phyloP scores from a whole-genome alignment of 306 rosid species.

The Lagenaria siceraria region DNA sequence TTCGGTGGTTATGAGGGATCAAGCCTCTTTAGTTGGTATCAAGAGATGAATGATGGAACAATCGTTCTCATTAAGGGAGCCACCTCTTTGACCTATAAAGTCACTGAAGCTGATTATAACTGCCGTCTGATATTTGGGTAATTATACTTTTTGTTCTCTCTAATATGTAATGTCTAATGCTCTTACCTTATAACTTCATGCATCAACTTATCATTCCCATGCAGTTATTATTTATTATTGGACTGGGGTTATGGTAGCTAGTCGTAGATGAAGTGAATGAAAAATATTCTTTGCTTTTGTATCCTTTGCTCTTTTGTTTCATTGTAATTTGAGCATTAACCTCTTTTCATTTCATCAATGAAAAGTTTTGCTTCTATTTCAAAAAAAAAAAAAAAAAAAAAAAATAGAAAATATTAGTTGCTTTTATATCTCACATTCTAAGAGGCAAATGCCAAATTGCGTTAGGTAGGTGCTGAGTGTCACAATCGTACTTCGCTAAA shows the following conservation, averaged over 20 bases:
- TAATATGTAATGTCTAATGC: not conserved
- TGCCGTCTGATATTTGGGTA: constrained; percentile 85
- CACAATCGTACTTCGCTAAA: too few relatives aligned
- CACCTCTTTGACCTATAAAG: constrained; percentile 49
- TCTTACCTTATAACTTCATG: not conserved
- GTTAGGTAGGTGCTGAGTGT: too few relatives aligned
- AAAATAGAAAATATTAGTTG: not conserved
- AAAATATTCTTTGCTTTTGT: not conserved
- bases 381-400: too few relatives aligned
- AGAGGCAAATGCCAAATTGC: not conserved
- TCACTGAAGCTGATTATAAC: constrained; percentile 67
- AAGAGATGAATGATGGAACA: constrained; percentile 70
- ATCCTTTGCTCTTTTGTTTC: too few relatives aligned
- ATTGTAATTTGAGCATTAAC: too few relatives aligned
- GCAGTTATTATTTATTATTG: not conserved
- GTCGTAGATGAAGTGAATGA: not conserved
- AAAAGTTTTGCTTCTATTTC: too few relatives aligned
- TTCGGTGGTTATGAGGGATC: constrained; percentile 93
- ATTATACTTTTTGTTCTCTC: constrained; percentile 4
- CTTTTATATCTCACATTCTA: not conserved
- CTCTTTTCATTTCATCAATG: too few relatives aligned
- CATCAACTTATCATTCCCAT: not conserved
- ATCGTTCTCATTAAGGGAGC: constrained; percentile 54
- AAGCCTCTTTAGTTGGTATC: constrained; percentile 82
- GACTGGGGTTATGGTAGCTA: not conserved